Evolutionary conservation across 495 filamentous ascomycete genomes (phyloP).

Genomic region (Lentithecium fluviatile): DNA sequence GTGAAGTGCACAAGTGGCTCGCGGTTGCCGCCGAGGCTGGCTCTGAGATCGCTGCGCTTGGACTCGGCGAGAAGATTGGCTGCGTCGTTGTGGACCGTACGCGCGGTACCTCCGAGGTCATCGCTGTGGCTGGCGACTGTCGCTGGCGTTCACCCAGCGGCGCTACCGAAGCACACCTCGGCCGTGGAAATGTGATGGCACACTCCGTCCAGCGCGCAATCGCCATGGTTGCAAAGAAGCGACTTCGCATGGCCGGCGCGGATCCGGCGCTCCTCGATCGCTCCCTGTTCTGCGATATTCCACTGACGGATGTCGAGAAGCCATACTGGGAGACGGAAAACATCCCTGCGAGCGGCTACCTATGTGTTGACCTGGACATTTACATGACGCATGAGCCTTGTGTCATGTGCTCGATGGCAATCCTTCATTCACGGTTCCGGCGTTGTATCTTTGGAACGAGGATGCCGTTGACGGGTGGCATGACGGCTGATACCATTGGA

Average conservation of each 20-base stretch:
- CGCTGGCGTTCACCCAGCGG: conserved; percentile 50
- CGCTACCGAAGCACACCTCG: conserved; percentile 35
- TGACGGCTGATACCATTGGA: conserved; percentile 48
- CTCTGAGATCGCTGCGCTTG: conserved; percentile 52
- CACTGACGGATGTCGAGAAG: conserved; percentile 41
- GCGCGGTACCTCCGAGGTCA: conserved; percentile 44
- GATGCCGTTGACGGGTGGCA: conserved; percentile 61
- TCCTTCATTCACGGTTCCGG: conserved; percentile 86
- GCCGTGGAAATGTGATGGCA: conserved; percentile 67
- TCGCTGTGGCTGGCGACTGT: conserved; percentile 77
- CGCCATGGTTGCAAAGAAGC: conserved; percentile 76
- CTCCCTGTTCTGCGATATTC: conserved; percentile 42
- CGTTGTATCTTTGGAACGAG: conserved; percentile 71
- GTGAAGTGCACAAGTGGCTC: conserved; percentile 61
- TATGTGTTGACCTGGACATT: conserved; percentile 86
- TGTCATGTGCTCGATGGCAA: conserved; percentile 93
- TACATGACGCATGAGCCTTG: conserved; percentile 95
- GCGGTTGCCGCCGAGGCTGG: conserved; percentile 66
- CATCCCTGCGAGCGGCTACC: conserved; percentile 71
- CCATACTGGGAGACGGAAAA: conserved; percentile 43
- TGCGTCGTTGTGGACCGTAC: conserved; percentile 73
- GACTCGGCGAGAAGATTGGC: conserved; percentile 68
- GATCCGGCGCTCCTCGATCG: conserved; percentile 3
- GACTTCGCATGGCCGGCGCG: conserved; percentile 37
- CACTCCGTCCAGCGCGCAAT: conserved; percentile 86